Evolutionary conservation across 495 filamentous ascomycete genomes (phyloP).

Genomic region (Jackrogersella multiformis): DNA sequence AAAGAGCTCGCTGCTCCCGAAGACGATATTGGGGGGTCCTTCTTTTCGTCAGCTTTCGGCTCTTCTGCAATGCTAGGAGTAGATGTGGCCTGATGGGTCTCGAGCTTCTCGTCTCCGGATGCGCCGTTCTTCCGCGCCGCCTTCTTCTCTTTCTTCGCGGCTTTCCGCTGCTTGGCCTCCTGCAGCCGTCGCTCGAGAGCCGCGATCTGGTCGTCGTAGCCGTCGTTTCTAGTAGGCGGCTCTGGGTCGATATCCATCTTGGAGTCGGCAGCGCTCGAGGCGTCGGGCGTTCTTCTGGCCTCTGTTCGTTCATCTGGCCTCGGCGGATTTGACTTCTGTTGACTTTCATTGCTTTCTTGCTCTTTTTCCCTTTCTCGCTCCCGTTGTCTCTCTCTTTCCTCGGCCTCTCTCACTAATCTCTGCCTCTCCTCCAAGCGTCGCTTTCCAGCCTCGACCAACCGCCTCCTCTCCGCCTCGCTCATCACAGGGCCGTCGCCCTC

Average conservation of each 20-base stretch:
- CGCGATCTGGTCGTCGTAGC: conserved; percentile 52
- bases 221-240: conserved; percentile 17
- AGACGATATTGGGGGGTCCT: conserved; percentile 18
- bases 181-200: conserved; percentile 51
- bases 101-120: conserved; percentile 4
- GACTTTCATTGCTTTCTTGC: conserved; percentile 6
- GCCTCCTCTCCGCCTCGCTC: conserved; percentile 44
- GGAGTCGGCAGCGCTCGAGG: background rate
- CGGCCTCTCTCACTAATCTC: conserved; percentile 51
- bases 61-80: conserved; percentile 34
- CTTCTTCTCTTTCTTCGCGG: conserved; percentile 39
- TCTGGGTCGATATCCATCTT: conserved; percentile 27
- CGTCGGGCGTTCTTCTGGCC: background rate
- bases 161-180: conserved; percentile 50
- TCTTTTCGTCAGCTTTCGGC: conserved; percentile 47
- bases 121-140: conserved; percentile 39
- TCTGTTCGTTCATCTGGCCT: background rate
- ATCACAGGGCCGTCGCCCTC: conserved; percentile 40
- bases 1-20: conserved; percentile 1
- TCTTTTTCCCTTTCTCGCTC: conserved; percentile 29
- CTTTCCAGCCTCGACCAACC: conserved; percentile 52
- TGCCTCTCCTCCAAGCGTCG: conserved; percentile 49
- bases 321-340: background rate
- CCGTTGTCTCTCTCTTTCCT: conserved; percentile 49
- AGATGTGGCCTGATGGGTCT: conserved; percentile 24